These are phyloP conservation scores for Cladosporium sphaerospermum DNA, from an alignment of 2,329 filamentous ascomycete species.

Conservation along the genomic window DNA sequence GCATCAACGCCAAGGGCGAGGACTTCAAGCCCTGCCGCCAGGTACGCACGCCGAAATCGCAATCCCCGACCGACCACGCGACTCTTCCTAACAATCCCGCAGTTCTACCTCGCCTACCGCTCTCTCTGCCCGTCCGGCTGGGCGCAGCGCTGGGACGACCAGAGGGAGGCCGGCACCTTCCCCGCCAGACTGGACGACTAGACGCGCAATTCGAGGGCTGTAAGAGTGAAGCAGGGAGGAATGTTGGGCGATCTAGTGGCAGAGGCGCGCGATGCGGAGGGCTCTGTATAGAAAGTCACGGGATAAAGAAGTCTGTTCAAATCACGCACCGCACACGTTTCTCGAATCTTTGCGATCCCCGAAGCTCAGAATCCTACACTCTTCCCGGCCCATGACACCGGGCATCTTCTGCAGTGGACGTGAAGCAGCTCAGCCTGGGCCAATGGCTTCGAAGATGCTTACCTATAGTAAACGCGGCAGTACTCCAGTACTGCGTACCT, in stretches of 20 bases:
- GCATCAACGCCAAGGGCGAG: constrained; percentile 96
- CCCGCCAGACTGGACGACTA: constrained; percentile 45
- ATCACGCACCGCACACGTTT: neutral
- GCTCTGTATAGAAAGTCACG: constrained; percentile 9
- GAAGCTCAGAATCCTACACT: too few species aligned
- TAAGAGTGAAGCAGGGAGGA: constrained; percentile 3
- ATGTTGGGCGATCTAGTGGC: neutral
- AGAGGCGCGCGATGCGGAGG: neutral
- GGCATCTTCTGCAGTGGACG: neutral
- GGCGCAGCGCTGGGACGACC: constrained; percentile 93
- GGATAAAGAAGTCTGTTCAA: constrained; percentile 5
- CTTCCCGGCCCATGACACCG: too few species aligned
- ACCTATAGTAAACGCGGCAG: neutral
- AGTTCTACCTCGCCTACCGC: constrained; percentile 97
- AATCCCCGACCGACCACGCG: neutral
- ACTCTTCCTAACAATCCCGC: neutral
- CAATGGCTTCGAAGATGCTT: constrained; percentile 9
- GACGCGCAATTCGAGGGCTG: constrained; percentile 12
- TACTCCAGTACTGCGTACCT: too few species aligned
- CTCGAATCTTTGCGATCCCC: too few species aligned
- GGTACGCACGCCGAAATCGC: constrained; percentile 49
- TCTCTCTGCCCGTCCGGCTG: constrained; percentile 95
- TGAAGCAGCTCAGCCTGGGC: neutral
- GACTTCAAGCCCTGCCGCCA: constrained; percentile 95
- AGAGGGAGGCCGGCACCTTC: constrained; percentile 64